Percentiles rank a stretch among this genome's conserved stretches.
These are phyloP conservation scores for Platanthera guangdongensis DNA, from an alignment of 106 monocot genomes.

Conservation along the genomic window DNA sequence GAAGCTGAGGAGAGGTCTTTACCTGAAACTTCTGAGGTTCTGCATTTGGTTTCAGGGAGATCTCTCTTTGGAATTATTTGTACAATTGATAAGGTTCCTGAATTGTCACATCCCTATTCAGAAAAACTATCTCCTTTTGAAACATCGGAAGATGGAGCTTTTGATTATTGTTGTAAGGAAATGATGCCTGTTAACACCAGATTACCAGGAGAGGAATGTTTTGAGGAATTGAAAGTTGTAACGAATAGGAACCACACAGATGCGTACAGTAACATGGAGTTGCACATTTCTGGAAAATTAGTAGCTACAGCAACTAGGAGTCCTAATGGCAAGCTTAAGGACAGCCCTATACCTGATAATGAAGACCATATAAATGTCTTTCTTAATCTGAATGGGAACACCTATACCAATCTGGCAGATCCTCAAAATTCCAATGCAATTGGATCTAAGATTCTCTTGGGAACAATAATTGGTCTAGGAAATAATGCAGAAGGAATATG, in stretches of 20 bases:
- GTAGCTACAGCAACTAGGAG: slow-evolving; percentile 69
- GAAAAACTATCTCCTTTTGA: slow-evolving; percentile 25
- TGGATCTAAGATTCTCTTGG: slow-evolving; percentile 36
- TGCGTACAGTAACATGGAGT: slow-evolving; percentile 60
- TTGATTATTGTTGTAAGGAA: slow-evolving; percentile 8
- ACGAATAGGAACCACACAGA: slow-evolving; percentile 21
- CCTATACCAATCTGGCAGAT: background rate
- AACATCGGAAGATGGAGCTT: slow-evolving; percentile 9
- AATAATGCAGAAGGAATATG: slow-evolving; percentile 68
- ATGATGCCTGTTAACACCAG: slow-evolving; percentile 5
- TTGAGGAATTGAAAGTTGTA: slow-evolving; percentile 8
- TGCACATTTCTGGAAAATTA: slow-evolving; percentile 61
- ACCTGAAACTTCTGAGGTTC: slow-evolving; percentile 69
- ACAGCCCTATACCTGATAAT: slow-evolving; percentile 16
- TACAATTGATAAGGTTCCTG: slow-evolving; percentile 35
- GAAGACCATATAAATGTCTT: slow-evolving; percentile 74
- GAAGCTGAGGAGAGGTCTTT: slow-evolving; percentile 94
- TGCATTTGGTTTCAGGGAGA: slow-evolving; percentile 91
- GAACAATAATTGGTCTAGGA: slow-evolving; percentile 69
- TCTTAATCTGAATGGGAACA: slow-evolving; percentile 32
- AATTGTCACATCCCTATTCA: slow-evolving; percentile 30
- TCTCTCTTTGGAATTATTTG: slow-evolving; percentile 75
- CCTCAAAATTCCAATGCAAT: slow-evolving; percentile 8
- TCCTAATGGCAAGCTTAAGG: slow-evolving; percentile 20
- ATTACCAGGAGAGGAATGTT: slow-evolving; percentile 1